Conservation (phyloP, 208 protist species). For the Blastocrithidia nonstop region DNA sequence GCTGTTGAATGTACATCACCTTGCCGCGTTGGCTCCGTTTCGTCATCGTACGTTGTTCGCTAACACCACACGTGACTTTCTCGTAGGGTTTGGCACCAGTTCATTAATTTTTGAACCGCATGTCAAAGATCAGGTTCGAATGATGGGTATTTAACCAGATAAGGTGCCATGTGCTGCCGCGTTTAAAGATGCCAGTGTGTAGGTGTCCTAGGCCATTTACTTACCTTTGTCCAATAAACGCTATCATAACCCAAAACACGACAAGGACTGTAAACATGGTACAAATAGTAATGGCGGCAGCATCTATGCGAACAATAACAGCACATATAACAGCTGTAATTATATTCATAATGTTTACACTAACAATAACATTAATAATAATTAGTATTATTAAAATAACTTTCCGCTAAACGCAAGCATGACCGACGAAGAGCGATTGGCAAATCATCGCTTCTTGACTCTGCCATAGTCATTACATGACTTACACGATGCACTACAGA, state of each 20-base stretch:
- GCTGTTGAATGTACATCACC: slow-evolving; percentile 27
- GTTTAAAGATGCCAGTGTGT: slow-evolving; percentile 18
- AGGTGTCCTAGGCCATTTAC: slow-evolving; percentile 23
- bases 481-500: too few species aligned
- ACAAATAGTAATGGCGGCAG: neutral
- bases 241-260: neutral
- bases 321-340: neutral
- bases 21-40: slow-evolving; percentile 26
- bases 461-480: too few species aligned
- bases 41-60: slow-evolving; percentile 43
- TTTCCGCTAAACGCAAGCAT: too few species aligned
- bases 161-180: slow-evolving; percentile 16
- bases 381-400: too few species aligned
- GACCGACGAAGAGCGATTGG: too few species aligned
- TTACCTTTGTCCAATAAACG: slow-evolving; percentile 12
- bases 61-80: slow-evolving; percentile 50
- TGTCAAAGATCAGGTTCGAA: slow-evolving; percentile 18
- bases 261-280: neutral
- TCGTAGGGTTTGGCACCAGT: slow-evolving; percentile 48
- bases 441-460: too few species aligned
- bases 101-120: slow-evolving; percentile 35
- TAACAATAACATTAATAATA: neutral
- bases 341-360: neutral
- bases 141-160: slow-evolving; percentile 8
- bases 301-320: neutral